phyloP scores from a whole-genome alignment of 495 filamentous ascomycete genomes.

The Bryoglossum gracile region DNA sequence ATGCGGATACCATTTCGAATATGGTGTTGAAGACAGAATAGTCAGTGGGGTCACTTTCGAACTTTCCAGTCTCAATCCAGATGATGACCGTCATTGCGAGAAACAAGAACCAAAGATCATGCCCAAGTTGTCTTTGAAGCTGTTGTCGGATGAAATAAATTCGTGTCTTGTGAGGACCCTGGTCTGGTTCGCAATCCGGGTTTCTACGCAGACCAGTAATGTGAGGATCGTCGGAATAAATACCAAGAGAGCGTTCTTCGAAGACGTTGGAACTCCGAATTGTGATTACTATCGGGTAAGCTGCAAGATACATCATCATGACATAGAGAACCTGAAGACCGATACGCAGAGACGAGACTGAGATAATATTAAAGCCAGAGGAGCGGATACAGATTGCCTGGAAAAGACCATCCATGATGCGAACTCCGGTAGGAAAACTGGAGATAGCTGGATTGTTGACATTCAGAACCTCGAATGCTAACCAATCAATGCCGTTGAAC shows the following conservation, averaged over 20 bases:
- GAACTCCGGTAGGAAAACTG: constrained; percentile 52
- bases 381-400: constrained; percentile 79
- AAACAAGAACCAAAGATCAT: neutral
- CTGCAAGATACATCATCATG: constrained; percentile 98
- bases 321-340: constrained; percentile 88
- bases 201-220: too few species aligned
- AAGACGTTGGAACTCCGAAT: constrained; percentile 91
- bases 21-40: constrained; percentile 43
- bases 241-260: constrained; percentile 83
- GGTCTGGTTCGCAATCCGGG: too few species aligned
- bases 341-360: constrained; percentile 67
- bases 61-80: neutral
- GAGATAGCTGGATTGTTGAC: constrained; percentile 60
- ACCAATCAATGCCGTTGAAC: constrained; percentile 74
- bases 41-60: neutral
- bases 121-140: neutral
- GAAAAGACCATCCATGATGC: constrained; percentile 77
- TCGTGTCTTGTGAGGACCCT: too few species aligned
- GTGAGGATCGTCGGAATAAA: constrained; percentile 61
- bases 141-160: neutral
- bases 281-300: constrained; percentile 88
- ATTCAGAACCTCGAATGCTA: constrained; percentile 80
- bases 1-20: constrained; percentile 86
- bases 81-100: neutral
- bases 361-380: constrained; percentile 73